These are phyloP conservation scores for Gaultheria prostrata DNA, from an alignment of 148 eudicot genomes.

Conservation along the genomic window DNA sequence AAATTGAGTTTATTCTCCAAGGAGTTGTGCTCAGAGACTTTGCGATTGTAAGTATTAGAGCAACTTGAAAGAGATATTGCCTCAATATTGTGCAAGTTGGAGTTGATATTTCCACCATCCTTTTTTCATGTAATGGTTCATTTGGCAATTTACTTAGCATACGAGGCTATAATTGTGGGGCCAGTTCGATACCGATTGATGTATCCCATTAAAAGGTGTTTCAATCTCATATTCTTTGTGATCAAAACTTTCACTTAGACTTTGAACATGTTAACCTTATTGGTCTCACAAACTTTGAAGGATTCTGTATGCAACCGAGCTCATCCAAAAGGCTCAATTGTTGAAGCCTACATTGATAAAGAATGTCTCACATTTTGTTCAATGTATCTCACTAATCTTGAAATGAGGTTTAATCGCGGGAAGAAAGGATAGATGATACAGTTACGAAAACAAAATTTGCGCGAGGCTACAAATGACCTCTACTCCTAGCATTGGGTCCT, in stretches of 20 bases:
- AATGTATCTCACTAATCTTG: not conserved
- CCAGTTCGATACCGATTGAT: constrained; percentile 8
- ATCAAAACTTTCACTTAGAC: not conserved
- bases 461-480: not conserved
- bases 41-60: not conserved
- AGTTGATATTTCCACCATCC: constrained; percentile 7
- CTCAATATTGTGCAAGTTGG: not conserved
- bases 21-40: not conserved
- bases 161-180: constrained; percentile 8
- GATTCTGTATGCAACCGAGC: constrained; percentile 6
- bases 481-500: constrained; percentile 1
- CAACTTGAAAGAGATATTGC: not conserved
- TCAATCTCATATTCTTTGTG: not conserved
- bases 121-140: constrained; percentile 17
- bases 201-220: constrained; percentile 13
- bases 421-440: not conserved
- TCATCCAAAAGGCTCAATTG: constrained; percentile 3
- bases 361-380: constrained; percentile 16
- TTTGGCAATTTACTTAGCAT: not conserved
- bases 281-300: not conserved
- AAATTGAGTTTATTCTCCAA: not conserved
- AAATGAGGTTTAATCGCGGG: not conserved
- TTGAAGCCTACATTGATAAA: constrained; percentile 14
- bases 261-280: not conserved
- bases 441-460: not conserved